Conservation (phyloP, 2,329 filamentous ascomycete species). For the Pyrenophora graminea region DNA sequence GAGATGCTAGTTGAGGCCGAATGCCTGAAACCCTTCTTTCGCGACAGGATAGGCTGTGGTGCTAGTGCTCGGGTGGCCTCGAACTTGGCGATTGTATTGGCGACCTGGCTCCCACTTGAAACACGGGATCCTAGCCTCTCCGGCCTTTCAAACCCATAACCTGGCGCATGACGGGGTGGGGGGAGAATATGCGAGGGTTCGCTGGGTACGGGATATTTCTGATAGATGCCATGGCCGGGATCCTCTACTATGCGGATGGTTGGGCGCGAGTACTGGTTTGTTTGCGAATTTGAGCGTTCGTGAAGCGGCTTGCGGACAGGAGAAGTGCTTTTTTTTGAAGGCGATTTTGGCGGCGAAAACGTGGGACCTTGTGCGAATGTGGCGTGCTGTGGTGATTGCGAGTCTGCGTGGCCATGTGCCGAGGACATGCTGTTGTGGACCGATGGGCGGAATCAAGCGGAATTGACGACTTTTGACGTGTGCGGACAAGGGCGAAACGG, state of each 20-base stretch:
- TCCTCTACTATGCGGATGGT: constrained; percentile 50
- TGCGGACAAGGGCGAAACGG: constrained; percentile 27
- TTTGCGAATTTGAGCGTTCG: constrained; percentile 45
- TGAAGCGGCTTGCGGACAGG: constrained; percentile 44
- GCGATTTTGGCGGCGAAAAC: constrained; percentile 36
- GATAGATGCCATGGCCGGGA: constrained; percentile 41
- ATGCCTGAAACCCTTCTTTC: constrained; percentile 42
- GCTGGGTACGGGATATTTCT: constrained; percentile 47
- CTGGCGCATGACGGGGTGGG: constrained; percentile 45
- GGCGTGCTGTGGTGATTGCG: constrained; percentile 31
- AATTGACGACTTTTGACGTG: constrained; percentile 28
- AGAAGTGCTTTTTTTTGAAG: constrained; percentile 34
- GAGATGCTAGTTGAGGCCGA: constrained; percentile 46
- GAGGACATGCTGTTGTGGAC: constrained; percentile 37
- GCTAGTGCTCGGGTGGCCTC: constrained; percentile 40
- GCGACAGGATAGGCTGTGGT: constrained; percentile 40
- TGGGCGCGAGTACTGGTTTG: constrained; percentile 44
- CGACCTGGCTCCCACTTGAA: constrained; percentile 45
- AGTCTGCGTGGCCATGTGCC: constrained; percentile 30
- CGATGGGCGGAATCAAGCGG: constrained; percentile 1
- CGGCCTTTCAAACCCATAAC: constrained; percentile 46
- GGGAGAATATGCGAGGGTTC: constrained; percentile 47
- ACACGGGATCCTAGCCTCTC: constrained; percentile 45
- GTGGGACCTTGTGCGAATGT: constrained; percentile 37
- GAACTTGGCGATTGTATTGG: constrained; percentile 47